These are phyloP conservation scores for Saccharomycopsis malanga DNA, from an alignment of 805 yeast species.

Conservation along the genomic window DNA sequence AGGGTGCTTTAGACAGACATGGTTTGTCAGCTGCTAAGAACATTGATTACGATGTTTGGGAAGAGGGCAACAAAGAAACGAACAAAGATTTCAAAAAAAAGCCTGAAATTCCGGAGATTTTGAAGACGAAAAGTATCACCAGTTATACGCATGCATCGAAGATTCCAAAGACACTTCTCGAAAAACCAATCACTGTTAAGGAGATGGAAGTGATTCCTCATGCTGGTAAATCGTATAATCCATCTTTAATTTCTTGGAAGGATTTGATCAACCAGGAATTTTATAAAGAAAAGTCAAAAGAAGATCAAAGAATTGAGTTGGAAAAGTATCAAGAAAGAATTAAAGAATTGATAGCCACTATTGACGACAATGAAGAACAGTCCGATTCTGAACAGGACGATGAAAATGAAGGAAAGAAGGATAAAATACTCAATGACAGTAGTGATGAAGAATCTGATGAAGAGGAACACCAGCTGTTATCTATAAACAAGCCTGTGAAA, in stretches of 20 bases:
- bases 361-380: constrained; percentile 46
- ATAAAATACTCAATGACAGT: neutral
- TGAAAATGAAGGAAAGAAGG: constrained; percentile 34
- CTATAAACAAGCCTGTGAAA: constrained; percentile 64
- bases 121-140: constrained; percentile 34
- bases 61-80: constrained; percentile 28
- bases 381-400: constrained; percentile 33
- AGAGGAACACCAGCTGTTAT: constrained; percentile 39
- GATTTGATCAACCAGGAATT: constrained; percentile 60
- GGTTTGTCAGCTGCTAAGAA: constrained; percentile 46
- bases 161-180: constrained; percentile 46
- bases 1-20: constrained; percentile 52
- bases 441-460: constrained; percentile 28
- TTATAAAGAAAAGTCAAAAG: constrained; percentile 56
- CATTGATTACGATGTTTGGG: constrained; percentile 67
- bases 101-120: constrained; percentile 28
- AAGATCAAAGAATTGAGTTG: constrained; percentile 52
- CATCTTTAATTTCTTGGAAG: constrained; percentile 79
- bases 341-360: constrained; percentile 52
- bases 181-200: constrained; percentile 47
- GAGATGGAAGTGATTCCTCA: constrained; percentile 52
- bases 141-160: constrained; percentile 46
- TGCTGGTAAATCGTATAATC: constrained; percentile 91
- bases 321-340: constrained; percentile 60
- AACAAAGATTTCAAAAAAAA: constrained; percentile 22